These are phyloP conservation scores for Capsella rubella DNA, from an alignment of 441 rosid genomes.

Conservation along the genomic window DNA sequence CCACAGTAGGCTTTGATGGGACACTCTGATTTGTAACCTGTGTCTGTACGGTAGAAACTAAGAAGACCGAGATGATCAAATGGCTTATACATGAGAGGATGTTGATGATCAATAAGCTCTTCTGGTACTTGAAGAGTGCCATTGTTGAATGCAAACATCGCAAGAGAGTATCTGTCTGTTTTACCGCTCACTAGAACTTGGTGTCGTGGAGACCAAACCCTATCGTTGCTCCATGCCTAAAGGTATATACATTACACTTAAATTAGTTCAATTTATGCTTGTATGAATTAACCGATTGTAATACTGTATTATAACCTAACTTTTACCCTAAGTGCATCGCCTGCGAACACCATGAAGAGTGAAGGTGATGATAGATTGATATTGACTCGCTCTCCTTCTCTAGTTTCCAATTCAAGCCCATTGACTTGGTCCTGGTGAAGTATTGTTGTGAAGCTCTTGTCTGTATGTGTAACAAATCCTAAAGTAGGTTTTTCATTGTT, in stretches of 20 bases:
- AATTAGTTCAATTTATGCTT: neutral
- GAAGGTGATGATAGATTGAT: constrained; percentile 54
- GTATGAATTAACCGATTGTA: neutral
- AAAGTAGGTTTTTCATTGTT: constrained; percentile 41
- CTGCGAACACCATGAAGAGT: constrained; percentile 56
- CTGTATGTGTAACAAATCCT: constrained; percentile 64
- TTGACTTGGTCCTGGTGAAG: constrained; percentile 61
- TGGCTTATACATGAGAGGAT: constrained; percentile 51
- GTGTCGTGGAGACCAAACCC: constrained; percentile 49
- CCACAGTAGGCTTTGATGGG: constrained; percentile 48
- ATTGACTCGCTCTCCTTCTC: constrained; percentile 53
- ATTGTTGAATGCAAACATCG: constrained; percentile 49
- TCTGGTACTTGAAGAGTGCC: constrained; percentile 46
- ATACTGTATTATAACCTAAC: neutral
- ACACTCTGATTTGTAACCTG: constrained; percentile 39
- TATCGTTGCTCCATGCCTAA: constrained; percentile 61
- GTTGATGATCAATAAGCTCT: constrained; percentile 49
- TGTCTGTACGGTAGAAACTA: constrained; percentile 42
- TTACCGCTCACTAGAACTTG: constrained; percentile 47
- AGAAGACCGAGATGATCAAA: constrained; percentile 51
- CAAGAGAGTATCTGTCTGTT: constrained; percentile 50
- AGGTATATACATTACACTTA: neutral
- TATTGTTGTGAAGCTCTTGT: constrained; percentile 72
- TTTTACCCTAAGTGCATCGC: constrained; percentile 58
- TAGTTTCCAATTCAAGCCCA: constrained; percentile 55